Evolutionary conservation across 305 asterid species (phyloP).

Genomic region (Plantago rigida): DNA sequence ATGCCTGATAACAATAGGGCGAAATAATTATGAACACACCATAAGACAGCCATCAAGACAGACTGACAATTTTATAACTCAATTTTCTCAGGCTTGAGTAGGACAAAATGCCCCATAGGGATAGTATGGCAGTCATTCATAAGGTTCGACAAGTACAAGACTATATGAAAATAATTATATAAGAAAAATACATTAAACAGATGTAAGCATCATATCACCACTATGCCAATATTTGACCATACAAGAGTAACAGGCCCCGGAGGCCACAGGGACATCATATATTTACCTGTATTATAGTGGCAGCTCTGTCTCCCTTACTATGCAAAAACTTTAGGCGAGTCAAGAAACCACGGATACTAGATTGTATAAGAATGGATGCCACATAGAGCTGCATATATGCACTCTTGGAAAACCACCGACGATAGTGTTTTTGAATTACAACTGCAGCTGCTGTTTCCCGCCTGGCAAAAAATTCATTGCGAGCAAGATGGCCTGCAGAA

Average conservation of each 20-base stretch:
- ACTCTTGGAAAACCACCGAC: slow-evolving; percentile 52
- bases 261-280: slow-evolving; percentile 21
- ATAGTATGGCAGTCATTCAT: not conserved
- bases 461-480: slow-evolving; percentile 39
- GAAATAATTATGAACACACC: slow-evolving; percentile 11
- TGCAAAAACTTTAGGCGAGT: slow-evolving; percentile 49
- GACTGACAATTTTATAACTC: slow-evolving; percentile 1
- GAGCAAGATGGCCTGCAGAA: slow-evolving; percentile 64
- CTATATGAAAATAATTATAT: not conserved
- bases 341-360: slow-evolving; percentile 65
- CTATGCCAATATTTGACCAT: not conserved
- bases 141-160: slow-evolving; percentile 1
- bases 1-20: not conserved
- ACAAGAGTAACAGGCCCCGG: slow-evolving; percentile 10
- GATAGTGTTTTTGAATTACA: slow-evolving; percentile 56
- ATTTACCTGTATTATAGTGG: slow-evolving; percentile 72
- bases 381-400: slow-evolving; percentile 49
- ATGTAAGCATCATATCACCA: too few relatives aligned
- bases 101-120: too few relatives aligned
- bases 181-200: too few relatives aligned
- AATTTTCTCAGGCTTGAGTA: slow-evolving; percentile 1
- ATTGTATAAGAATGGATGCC: slow-evolving; percentile 60
- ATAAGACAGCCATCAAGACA: slow-evolving; percentile 1
- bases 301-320: slow-evolving; percentile 65
- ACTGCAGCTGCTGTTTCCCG: slow-evolving; percentile 61